Base-by-base conservation (phyloP, 2,329 filamentous ascomycete genomes). In the Coniochaeta hoffmannii region DNA sequence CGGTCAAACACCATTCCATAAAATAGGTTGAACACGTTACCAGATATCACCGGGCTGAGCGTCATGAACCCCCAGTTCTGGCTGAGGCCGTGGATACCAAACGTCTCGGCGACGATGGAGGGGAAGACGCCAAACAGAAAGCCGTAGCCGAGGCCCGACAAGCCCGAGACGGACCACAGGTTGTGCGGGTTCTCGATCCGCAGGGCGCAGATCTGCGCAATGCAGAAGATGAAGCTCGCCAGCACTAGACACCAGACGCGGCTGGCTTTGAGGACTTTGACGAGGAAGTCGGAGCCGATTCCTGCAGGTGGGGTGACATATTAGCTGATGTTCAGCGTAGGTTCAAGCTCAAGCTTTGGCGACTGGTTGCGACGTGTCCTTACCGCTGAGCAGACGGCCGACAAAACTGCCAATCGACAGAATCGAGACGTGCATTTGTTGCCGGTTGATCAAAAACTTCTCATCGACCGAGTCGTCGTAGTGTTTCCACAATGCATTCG, bases 11-110 rank as follows among this genome's bases (percentile, higher is more conserved):
- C 85, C 15, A 70, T 73, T 51, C 94, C 94, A 68, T 97, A 99
- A 56, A 94, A 84, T 1, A 97, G 73, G 67, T 97, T 99, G 78
- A 96, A 97, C 22, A 96, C 70, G 64, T 97, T 96, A 52, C 90
- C 92, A 9, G 87, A 91, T 28, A 96, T 71, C 2, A 96, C 90
- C 0, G 93, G 92, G 2, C 90, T 87, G 50, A 97, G 76, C 0
- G 90, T 97, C 85, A 99, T 95, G 63, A 88, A 87, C 14, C 94
- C 94, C 93, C 94, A 99, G 66, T 97, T 99, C 67, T 96, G 90
- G 55, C 88, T 91, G 50, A 99, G 77, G 1, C 92, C 93, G 58
- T 87, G 81, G 26, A 97, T 88, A 8, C 94, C 94, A 68, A 99
- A 99, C 0, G 88, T 87, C 68, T 97, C 92, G 7, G 92, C 90